Evolutionary conservation across 2,329 filamentous ascomycete genomes (phyloP).

Genomic region (Akanthomyces muscarius): DNA sequence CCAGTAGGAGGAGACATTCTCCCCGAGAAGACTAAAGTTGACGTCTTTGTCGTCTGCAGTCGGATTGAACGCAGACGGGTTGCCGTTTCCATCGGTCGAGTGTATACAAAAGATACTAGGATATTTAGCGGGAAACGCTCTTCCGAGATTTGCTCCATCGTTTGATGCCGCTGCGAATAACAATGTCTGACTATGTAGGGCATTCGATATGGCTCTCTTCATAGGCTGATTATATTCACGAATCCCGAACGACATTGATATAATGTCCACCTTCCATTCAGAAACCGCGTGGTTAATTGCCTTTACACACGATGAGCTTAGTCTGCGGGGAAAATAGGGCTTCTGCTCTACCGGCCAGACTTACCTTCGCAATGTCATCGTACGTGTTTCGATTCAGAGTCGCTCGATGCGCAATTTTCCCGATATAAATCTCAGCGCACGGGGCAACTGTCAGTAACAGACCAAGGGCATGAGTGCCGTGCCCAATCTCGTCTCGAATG

Average conservation of each 20-base stretch:
- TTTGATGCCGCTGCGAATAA: constrained; percentile 6
- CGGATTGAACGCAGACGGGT: constrained; percentile 2
- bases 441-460: neutral
- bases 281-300: neutral
- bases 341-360: too few species aligned
- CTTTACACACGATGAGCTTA: too few species aligned
- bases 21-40: constrained; percentile 2
- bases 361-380: neutral
- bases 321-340: too few species aligned
- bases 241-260: constrained; percentile 10
- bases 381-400: neutral
- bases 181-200: neutral
- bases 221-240: constrained; percentile 3
- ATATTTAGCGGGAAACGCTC: constrained; percentile 7
- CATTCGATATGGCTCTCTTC: neutral
- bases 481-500: neutral
- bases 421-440: constrained; percentile 1
- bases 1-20: constrained; percentile 1
- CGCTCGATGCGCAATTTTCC: neutral
- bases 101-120: constrained; percentile 5
- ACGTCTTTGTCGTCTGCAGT: constrained; percentile 8
- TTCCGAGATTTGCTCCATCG: constrained; percentile 2
- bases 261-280: constrained; percentile 3
- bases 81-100: constrained; percentile 11
- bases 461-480: constrained; percentile 4